phyloP scores from a whole-genome alignment of 495 filamentous ascomycete genomes.

The Neurospora sp. region DNA sequence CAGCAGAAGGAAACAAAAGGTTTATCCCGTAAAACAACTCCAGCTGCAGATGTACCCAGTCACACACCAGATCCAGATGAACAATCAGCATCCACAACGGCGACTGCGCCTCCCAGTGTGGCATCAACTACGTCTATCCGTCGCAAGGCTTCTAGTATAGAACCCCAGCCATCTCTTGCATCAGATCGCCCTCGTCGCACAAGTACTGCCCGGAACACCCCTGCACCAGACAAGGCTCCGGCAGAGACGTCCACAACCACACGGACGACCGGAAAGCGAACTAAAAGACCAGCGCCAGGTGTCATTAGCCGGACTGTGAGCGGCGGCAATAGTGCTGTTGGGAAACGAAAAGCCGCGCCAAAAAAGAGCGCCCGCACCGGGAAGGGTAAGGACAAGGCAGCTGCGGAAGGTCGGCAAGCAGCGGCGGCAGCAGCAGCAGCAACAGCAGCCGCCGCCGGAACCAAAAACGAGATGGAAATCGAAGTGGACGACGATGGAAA shows the following conservation, averaged over 20 bases:
- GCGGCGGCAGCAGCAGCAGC: conserved; percentile 26
- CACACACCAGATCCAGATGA: background rate
- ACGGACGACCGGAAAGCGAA: conserved; percentile 21
- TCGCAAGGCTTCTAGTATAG: conserved; percentile 42
- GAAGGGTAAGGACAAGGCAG: background rate
- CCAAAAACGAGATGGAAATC: conserved; percentile 20
- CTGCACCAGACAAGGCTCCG: conserved; percentile 31
- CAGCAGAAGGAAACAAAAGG: background rate
- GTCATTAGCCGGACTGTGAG: conserved; percentile 58
- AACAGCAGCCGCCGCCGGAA: conserved; percentile 6
- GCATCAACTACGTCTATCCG: conserved; percentile 19
- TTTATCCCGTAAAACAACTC: background rate
- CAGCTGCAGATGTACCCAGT: background rate
- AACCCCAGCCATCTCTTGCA: conserved; percentile 36
- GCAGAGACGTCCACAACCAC: background rate
- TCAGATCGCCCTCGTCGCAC: conserved; percentile 44
- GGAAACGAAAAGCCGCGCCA: conserved; percentile 70
- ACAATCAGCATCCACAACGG: background rate
- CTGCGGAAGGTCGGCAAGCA: conserved; percentile 35
- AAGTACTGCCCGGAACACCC: conserved; percentile 48
- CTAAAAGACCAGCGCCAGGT: conserved; percentile 68
- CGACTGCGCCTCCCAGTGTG: background rate
- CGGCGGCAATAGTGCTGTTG: conserved; percentile 63
- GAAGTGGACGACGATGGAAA: conserved; percentile 59
- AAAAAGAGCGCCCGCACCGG: conserved; percentile 33